Base-by-base conservation (phyloP, 805 yeast species). In the Metschnikowia anglica region DNA sequence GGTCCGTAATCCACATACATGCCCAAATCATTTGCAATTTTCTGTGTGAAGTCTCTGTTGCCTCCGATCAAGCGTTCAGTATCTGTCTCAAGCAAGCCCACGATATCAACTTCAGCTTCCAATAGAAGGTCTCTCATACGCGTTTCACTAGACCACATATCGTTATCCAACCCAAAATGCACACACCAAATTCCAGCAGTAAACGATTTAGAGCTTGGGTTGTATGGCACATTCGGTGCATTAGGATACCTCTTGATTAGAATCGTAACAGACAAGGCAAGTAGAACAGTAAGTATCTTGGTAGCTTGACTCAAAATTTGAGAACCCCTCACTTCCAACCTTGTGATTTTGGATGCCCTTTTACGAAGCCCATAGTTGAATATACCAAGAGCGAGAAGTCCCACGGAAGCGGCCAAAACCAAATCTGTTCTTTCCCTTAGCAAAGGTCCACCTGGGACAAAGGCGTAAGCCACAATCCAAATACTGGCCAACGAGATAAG, bases 111-210 rank as follows among this genome's bases (percentile, higher is more conserved):
- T 66, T 93, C 95, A 41, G 95, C 82, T 54, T 91, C 98, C 46
- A 68, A 72, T 46, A 93, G 80, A 38, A 91, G 76, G 51, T 85
- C 83, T 45, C 83, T 72, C 96, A 93, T 91, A 52, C 97, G 78
- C 32, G 79, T 81, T 65, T 93, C 97, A 51, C 89, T 80, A 0
- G 95, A 91, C 99, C 99, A 93, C 93, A 93, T 85, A 60, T 89
- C 96, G 63, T 93, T 93, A 62, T 93, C 99, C 38, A 93, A 74
- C 18, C 97, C 99, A 61, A 93, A 93, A 68, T 93, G 99, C 51
- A 93, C 83, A 17, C 98, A 91, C 99, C 99, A 93, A 48, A 93
- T 90, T 61, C 98, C 99, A 2, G 97, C 90, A 1, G 97, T 89
- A 55, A 93, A 77, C 4, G 87, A 62, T 52, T 81, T 77, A 2